phyloP scores from a whole-genome alignment of 2,329 filamentous ascomycete genomes.

The Beauveria pseudobassiana region DNA sequence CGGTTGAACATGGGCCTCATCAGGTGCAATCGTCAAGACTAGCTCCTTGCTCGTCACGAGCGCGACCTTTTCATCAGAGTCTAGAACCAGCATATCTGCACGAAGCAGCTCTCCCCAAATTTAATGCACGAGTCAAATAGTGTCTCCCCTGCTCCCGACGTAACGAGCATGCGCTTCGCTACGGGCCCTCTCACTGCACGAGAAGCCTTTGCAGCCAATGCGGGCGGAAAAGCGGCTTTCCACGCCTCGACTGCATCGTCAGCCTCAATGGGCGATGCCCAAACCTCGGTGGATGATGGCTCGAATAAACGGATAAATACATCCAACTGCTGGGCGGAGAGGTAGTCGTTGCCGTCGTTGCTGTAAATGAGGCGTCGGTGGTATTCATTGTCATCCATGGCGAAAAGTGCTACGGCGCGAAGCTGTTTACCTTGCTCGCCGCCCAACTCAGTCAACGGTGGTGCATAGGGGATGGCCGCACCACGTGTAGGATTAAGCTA shows the following conservation, averaged over 20 bases:
- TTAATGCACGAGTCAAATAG: conserved; percentile 2
- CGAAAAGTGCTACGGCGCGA: background rate
- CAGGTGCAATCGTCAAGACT: background rate
- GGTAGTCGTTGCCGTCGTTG: background rate
- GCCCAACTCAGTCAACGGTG: background rate
- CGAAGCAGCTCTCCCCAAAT: background rate
- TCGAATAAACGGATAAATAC: background rate
- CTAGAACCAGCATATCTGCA: background rate
- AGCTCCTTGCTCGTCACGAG: background rate
- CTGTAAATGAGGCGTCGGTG: background rate
- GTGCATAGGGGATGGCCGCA: background rate
- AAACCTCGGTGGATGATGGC: background rate
- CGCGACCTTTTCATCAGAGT: background rate
- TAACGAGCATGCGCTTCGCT: background rate
- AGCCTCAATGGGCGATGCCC: background rate
- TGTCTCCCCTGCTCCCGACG: background rate
- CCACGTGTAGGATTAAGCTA: background rate
- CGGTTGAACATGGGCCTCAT: background rate
- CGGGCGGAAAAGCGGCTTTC: background rate
- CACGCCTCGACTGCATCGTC: background rate
- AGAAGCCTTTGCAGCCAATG: too few species aligned
- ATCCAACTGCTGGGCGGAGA: background rate
- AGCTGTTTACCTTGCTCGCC: background rate
- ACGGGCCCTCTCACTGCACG: background rate
- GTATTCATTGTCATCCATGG: background rate